Base-by-base conservation (phyloP, 345 rosid genomes). In the Hirschfeldia incana region DNA sequence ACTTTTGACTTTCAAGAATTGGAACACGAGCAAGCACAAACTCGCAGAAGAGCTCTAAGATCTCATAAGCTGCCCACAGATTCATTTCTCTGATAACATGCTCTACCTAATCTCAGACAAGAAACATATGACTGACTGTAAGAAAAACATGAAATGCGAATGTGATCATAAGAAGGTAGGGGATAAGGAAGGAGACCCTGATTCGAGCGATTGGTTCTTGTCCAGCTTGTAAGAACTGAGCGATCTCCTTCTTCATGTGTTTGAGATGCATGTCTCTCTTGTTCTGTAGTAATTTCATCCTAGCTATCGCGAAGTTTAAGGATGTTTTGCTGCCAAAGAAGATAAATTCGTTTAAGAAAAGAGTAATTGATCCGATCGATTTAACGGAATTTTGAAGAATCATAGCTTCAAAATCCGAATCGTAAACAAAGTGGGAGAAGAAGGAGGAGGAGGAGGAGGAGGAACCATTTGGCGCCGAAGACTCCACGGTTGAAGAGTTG, bases 191-290 rank as follows among this genome's bases (percentile, higher is more conserved):
- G 1, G 78, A 91, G 10, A 39, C 98, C 86, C 99, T 83, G 44
- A 95, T 95, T 67, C 98, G 88, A 85, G 99, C 98, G 1, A 95
- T 95, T 8, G 98, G 79, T 85, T 95, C 98, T 80, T 92, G 97
- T 67, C 98, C 96, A 70, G 95, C 93, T 85, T 88, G 97, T 80
- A 95, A 80, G 81, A 95, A 92, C 39, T 92, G 96, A 65, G 99
- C 95, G 61, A 94, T 91, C 87, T 94, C 98, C 78, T 89, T 91
- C 79, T 94, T 90, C 97, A 95, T 95, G 29, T 87, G 89, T 76
- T 90, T 90, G 59, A 94, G 97, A 82, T 89, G 94, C 88, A 89
- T 69, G 80, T 90, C 98, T 81, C 98, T 91, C 87, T 92, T 95
- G 78, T 95, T 95, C 67, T 95, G 98, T 71, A 88, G 87, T 87